These are phyloP conservation scores for Clarireedia paspali DNA, from an alignment of 2,329 filamentous ascomycete genomes.

Conservation along the genomic window DNA sequence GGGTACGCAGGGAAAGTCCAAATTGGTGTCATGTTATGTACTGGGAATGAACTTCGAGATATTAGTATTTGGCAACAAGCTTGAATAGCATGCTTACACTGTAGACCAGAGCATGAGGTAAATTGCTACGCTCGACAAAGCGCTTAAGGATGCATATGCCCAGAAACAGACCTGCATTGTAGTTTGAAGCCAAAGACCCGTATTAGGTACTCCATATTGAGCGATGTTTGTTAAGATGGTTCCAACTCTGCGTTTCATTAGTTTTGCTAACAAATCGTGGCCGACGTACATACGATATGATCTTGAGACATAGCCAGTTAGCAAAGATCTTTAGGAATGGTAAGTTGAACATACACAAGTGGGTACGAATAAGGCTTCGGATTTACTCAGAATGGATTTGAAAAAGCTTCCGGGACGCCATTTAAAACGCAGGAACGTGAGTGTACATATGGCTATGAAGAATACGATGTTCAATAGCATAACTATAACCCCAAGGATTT, in stretches of 20 bases:
- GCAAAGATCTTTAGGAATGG: conserved; percentile 1
- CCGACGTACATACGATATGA: conserved; percentile 34
- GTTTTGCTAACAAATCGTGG: background rate
- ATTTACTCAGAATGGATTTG: conserved; percentile 66
- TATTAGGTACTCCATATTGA: conserved; percentile 61
- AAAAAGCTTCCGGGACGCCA: conserved; percentile 63
- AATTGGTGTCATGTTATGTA: conserved; percentile 77
- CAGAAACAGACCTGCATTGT: conserved; percentile 64
- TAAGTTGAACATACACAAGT: conserved; percentile 44
- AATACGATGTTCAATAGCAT: conserved; percentile 57
- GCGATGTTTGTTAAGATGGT: conserved; percentile 73
- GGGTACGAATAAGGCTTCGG: conserved; percentile 71
- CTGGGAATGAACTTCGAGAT: conserved; percentile 44
- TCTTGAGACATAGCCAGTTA: conserved; percentile 27
- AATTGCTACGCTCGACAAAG: conserved; percentile 59
- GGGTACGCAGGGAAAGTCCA: conserved; percentile 88
- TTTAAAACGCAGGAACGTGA: conserved; percentile 62
- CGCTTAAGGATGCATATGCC: conserved; percentile 62
- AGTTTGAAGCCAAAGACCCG: conserved; percentile 52
- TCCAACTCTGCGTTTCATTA: conserved; percentile 52
- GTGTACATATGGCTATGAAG: conserved; percentile 53
- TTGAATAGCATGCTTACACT: conserved; percentile 32
- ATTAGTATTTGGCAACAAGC: too few species aligned
- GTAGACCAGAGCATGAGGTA: conserved; percentile 67
- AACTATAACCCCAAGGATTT: conserved; percentile 50